Conservation (phyloP, 148 eudicot genomes). For the Vaccinium corymbosum region DNA sequence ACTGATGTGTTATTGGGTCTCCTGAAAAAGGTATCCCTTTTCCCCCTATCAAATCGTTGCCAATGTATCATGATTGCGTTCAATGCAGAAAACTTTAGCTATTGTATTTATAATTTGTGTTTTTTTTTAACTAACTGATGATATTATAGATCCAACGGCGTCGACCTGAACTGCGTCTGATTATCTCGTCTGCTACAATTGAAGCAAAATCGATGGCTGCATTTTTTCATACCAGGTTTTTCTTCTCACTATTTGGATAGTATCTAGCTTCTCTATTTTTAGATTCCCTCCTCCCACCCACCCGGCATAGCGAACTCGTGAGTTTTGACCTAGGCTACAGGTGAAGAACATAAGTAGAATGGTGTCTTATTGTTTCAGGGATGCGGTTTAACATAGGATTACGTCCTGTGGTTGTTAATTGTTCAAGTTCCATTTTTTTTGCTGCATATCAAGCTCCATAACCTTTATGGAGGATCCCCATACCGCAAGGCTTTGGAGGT, state of each 20-base stretch:
- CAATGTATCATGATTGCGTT: not conserved
- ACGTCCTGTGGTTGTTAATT: not conserved
- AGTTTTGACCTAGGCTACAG: not conserved
- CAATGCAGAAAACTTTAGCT: not conserved
- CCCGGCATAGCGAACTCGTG: not conserved
- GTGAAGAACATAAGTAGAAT: not conserved
- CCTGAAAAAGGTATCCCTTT: constrained; percentile 70
- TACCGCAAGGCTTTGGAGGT: not conserved
- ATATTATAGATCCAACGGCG: constrained; percentile 79
- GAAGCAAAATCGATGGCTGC: constrained; percentile 95
- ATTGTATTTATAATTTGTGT: constrained; percentile 11
- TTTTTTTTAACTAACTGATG: not conserved
- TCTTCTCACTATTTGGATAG: not conserved
- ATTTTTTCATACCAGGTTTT: constrained; percentile 71
- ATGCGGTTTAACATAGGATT: not conserved
- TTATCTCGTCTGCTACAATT: constrained; percentile 95
- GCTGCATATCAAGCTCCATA: not conserved
- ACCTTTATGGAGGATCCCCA: not conserved
- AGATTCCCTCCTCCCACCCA: not conserved
- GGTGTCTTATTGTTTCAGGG: not conserved
- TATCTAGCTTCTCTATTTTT: not conserved
- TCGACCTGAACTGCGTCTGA: constrained; percentile 81
- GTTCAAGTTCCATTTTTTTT: not conserved
- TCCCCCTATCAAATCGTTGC: not conserved
- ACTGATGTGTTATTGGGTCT: constrained; percentile 92